Evolutionary conservation across 2,329 filamentous ascomycete species (phyloP).

Genomic region (Aureobasidium sp.): DNA sequence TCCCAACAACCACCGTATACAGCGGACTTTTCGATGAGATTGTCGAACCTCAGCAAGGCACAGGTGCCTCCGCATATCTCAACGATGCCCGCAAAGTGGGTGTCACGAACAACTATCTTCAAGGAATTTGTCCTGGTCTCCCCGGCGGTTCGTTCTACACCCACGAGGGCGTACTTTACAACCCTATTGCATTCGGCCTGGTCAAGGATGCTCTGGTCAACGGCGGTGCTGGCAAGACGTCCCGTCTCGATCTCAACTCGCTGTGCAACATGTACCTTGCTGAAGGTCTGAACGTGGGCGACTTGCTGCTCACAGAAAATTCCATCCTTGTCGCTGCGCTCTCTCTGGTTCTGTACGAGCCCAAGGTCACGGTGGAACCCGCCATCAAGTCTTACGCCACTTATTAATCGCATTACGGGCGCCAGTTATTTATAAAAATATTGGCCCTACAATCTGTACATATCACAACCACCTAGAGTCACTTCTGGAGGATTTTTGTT

Average conservation of each 20-base stretch:
- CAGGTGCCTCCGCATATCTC: constrained; percentile 41
- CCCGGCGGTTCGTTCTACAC: constrained; percentile 42
- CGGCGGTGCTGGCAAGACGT: constrained; percentile 38
- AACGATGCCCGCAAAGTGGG: constrained; percentile 39
- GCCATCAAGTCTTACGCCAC: constrained; percentile 34
- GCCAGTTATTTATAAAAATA: not conserved
- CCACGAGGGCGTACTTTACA: constrained; percentile 46
- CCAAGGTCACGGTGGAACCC: constrained; percentile 36
- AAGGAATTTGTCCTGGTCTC: constrained; percentile 35
- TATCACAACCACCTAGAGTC: not conserved
- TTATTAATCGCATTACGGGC: not conserved
- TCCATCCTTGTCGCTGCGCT: constrained; percentile 35
- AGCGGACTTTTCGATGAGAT: constrained; percentile 44
- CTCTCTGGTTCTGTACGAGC: constrained; percentile 29
- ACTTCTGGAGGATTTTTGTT: not conserved
- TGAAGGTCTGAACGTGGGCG: constrained; percentile 35
- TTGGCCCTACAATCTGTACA: not conserved
- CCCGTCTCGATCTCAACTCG: constrained; percentile 32
- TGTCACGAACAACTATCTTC: constrained; percentile 46
- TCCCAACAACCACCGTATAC: constrained; percentile 50
- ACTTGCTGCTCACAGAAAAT: constrained; percentile 42
- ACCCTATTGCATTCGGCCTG: constrained; percentile 41
- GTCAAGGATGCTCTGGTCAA: constrained; percentile 44
- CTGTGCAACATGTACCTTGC: constrained; percentile 37
- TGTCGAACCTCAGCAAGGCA: constrained; percentile 45